A percentile compares a stretch with the other conserved stretches of the same genome.
phyloP scores from a whole-genome alignment of 2,329 filamentous ascomycete species.

The Plenodomus biglobosus region DNA sequence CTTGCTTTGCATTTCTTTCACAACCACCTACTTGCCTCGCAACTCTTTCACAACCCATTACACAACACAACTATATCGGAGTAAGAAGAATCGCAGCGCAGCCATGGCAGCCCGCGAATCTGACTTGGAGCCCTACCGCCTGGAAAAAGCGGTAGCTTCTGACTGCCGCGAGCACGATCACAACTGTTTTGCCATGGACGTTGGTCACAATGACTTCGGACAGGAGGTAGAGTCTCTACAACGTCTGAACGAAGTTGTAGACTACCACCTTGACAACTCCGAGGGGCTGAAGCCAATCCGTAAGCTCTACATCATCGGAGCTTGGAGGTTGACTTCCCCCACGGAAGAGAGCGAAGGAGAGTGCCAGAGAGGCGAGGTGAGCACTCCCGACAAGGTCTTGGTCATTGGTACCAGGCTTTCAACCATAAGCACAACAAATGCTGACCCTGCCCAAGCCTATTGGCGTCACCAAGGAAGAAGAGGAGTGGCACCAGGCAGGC shows the following conservation, averaged over 20 bases:
- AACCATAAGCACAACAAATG: neutral
- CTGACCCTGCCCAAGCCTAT: constrained; percentile 2
- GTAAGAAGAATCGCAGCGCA: neutral
- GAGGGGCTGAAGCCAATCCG: constrained; percentile 5
- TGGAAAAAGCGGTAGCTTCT: constrained; percentile 10
- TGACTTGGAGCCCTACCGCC: constrained; percentile 13
- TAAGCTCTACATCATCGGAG: constrained; percentile 33
- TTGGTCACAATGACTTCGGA: constrained; percentile 14
- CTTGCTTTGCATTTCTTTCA: neutral
- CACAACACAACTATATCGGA: neutral
- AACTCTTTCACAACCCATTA: neutral
- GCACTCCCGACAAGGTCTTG: neutral
- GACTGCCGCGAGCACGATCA: constrained; percentile 7
- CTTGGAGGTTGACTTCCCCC: constrained; percentile 15
- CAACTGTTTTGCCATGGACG: constrained; percentile 21
- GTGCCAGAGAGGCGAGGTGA: neutral
- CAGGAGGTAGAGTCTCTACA: constrained; percentile 11
- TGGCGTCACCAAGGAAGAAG: neutral
- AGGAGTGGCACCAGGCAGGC: constrained; percentile 23
- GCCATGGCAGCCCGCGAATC: constrained; percentile 17
- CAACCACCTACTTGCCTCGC: neutral
- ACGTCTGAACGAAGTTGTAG: constrained; percentile 8
- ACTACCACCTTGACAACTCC: constrained; percentile 5
- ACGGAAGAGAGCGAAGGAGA: neutral
- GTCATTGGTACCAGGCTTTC: neutral